Evolutionary conservation across 2,329 filamentous ascomycete species (phyloP), one percentile per base, ranked within the genome.

Genomic region (Fusarium luffae): DNA sequence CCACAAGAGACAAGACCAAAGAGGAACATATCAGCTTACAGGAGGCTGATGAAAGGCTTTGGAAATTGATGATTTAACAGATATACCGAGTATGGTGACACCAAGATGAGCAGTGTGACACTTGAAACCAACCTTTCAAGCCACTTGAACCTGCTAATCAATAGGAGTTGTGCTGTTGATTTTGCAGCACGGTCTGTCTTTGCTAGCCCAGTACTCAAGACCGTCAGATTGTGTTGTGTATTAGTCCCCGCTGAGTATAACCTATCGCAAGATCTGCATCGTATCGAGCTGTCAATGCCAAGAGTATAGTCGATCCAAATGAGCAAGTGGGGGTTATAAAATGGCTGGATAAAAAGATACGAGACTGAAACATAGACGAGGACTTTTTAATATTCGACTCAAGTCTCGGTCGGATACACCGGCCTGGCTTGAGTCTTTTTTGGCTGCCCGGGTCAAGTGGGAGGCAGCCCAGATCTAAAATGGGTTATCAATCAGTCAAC

Each of bases 231-330:
- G 23, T 46, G 43, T 25, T 27, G 25, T 47, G 44, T 50, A 16
- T 34, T 32, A 27, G 30, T 37, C 18, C 47, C 30, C 16, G 10
- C n/a, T 19, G n/a, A 52, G 49, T 41, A 13, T 19, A 52, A n/a
- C 18, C 13, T 52, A 54, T 60, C 34, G 42, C 41, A 44, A 18
- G 46, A 64, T 23, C 16, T 9, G 27, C 16, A 28, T n/a, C 16
- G 37, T 43, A 47, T 64, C 47, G 52, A 66, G 61, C 32, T 44
- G 61, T 66, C 63, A 66, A 66, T 21, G 63, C 63, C 63, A 66
- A 66, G 61, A 60, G 14, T 10, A 40, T 34, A 30, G 43, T 40
- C 23, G 54, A 60, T 60, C 42, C 18, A 60, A 60, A 60, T 65
- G 61, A 60, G 43, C 59, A 34, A 61, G 61, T 49, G 63, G 61